Conservation (phyloP, 345 rosid species). For the Eucalyptus sp. region DNA sequence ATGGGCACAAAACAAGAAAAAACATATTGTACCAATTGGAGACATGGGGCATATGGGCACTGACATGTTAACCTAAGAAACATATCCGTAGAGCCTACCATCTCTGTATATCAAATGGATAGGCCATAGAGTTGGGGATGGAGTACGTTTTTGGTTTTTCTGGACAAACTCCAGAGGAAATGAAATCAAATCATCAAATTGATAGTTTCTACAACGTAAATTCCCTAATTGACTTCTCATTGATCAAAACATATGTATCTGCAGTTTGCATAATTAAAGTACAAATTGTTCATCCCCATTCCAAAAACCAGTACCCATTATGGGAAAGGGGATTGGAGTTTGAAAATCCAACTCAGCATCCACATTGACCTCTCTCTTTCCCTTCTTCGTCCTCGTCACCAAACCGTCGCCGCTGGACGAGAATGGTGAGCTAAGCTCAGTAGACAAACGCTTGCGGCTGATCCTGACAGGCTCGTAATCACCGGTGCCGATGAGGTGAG, state of each 20-base stretch:
- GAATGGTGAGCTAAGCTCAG: conserved; percentile 3
- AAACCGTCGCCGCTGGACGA: not conserved
- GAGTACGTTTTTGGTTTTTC: not conserved
- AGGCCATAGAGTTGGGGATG: not conserved
- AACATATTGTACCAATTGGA: too few species aligned
- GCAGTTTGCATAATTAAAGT: not conserved
- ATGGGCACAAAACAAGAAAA: too few species aligned
- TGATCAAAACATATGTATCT: not conserved
- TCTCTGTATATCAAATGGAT: rapidly evolving
- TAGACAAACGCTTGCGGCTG: conserved; percentile 17
- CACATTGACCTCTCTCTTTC: not conserved
- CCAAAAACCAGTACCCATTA: not conserved
- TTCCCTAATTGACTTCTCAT: not conserved
- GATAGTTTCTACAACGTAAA: not conserved
- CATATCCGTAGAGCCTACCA: too few species aligned
- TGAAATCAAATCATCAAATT: not conserved
- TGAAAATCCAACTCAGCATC: not conserved
- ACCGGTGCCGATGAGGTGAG: conserved; percentile 9
- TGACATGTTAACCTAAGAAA: rapidly evolving
- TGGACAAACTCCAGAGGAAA: not conserved
- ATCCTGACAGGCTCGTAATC: conserved; percentile 20
- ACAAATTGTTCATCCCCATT: not conserved
- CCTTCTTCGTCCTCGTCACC: not conserved
- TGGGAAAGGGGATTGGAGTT: not conserved
- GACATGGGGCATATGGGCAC: too few species aligned